Evolutionary conservation across 176 grass and related monocot species (phyloP).

Genomic region (Bromus sterilis): DNA sequence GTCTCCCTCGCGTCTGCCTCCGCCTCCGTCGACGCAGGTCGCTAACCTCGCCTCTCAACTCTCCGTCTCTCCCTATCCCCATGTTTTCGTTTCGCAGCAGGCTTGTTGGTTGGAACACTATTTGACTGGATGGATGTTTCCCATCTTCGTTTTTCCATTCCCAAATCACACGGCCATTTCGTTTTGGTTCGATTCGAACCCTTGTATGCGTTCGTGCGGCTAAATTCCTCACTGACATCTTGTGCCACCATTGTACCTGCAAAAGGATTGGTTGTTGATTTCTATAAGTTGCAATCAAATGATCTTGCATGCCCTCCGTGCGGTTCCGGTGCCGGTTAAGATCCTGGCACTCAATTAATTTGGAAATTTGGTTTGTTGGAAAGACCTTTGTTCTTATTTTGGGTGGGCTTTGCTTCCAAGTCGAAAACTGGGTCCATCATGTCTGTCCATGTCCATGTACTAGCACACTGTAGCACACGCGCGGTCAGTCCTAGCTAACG

Average conservation of each 20-base stretch:
- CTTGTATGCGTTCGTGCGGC: not conserved
- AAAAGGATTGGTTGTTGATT: not conserved
- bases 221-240: not conserved
- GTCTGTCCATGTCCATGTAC: not conserved
- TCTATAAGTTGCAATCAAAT: not conserved
- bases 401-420: not conserved
- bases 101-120: not conserved
- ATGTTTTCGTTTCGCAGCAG: not conserved
- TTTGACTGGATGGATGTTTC: not conserved
- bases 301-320: not conserved
- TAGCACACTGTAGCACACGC: not conserved
- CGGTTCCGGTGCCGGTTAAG: not conserved
- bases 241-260: not conserved
- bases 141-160: not conserved
- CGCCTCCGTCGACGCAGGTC: slow-evolving; percentile 18
- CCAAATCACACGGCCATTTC: not conserved
- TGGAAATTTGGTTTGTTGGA: not conserved
- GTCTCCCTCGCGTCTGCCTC: not conserved
- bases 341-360: not conserved
- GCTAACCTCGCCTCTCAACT: too few species aligned
- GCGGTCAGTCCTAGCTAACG: not conserved
- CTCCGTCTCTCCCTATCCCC: not conserved
- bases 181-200: not conserved
- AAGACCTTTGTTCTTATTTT: not conserved
- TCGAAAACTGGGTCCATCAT: not conserved